A percentile compares a stretch with the other conserved stretches of the same genome.
Evolutionary conservation across 352 stramenopile genomes (phyloP).

Genomic region (Globisporangium solare): DNA sequence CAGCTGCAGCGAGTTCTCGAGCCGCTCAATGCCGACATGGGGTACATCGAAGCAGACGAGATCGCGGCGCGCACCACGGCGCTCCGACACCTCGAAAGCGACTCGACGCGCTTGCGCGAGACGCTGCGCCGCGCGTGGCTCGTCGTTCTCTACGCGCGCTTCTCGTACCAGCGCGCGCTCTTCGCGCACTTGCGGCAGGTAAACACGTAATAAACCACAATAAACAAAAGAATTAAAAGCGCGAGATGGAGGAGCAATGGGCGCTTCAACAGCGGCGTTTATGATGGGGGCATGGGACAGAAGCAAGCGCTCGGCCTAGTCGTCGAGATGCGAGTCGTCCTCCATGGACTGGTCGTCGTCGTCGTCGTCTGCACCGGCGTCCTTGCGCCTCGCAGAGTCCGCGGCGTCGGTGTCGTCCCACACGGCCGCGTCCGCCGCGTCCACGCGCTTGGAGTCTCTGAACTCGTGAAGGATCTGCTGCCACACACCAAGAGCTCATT

Average conservation of each 20-base stretch:
- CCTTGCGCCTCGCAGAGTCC: conserved; percentile 2
- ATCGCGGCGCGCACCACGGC: background rate
- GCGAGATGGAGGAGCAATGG: too few species aligned
- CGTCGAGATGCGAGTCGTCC: conserved; percentile 37
- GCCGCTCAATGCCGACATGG: conserved; percentile 20
- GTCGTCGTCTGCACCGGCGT: background rate
- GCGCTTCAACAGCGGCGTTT: background rate
- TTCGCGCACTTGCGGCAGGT: conserved; percentile 21
- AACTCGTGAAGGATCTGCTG: conserved; percentile 71
- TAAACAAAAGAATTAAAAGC: too few species aligned
- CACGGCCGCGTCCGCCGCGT: background rate
- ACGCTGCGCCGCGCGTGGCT: conserved; percentile 16
- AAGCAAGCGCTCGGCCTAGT: too few species aligned
- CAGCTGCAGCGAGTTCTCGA: conserved; percentile 18
- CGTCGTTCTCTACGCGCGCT: conserved; percentile 23
- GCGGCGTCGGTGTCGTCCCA: background rate
- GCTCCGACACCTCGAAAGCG: background rate
- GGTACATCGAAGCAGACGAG: conserved; percentile 7
- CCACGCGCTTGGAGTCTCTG: conserved; percentile 39
- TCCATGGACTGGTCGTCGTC: conserved; percentile 26
- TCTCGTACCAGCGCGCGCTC: conserved; percentile 29
- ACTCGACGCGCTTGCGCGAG: background rate
- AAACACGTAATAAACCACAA: too few species aligned
- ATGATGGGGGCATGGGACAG: too few species aligned
- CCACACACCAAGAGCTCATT: too few species aligned